Conservation (phyloP, 2,329 filamentous ascomycete genomes). For the Penicillium sp. region DNA sequence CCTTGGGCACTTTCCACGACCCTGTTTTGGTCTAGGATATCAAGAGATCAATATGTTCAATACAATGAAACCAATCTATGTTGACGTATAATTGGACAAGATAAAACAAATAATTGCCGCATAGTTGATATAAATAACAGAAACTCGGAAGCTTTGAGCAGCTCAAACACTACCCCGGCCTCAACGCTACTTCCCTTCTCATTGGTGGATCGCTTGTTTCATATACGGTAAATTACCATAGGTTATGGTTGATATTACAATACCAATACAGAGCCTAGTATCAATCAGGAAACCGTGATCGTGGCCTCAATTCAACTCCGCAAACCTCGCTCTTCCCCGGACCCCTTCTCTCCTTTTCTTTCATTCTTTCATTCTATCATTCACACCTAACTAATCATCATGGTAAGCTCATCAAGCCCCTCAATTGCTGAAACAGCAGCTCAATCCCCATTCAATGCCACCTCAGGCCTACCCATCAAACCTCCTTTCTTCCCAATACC, state of each 20-base stretch:
- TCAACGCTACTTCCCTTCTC: neutral
- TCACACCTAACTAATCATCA: constrained; percentile 17
- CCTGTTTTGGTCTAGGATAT: constrained; percentile 7
- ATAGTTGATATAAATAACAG: neutral
- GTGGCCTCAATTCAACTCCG: constrained; percentile 31
- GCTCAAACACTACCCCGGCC: neutral
- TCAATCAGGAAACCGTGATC: constrained; percentile 27
- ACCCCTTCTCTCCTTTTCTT: constrained; percentile 11
- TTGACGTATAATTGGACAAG: neutral
- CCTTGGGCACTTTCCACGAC: constrained; percentile 13
- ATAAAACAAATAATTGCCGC: neutral
- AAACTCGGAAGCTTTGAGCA: neutral
- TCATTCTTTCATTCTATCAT: constrained; percentile 11
- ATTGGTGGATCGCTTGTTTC: constrained; percentile 14
- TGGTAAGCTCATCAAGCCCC: constrained; percentile 16
- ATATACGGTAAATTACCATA: constrained; percentile 9
- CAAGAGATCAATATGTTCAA: neutral
- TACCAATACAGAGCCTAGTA: constrained; percentile 17
- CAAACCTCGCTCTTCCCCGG: constrained; percentile 19
- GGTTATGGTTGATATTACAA: neutral
- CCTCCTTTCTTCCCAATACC: constrained; percentile 6
- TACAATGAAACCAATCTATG: neutral
- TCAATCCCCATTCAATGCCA: neutral
- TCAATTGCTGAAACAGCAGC: constrained; percentile 2
- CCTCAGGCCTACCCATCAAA: neutral